Percentiles rank a stretch among this genome's conserved stretches.
Evolutionary conservation across 768 basidiomycete genomes (phyloP).

Genomic region (Amanita phalloides): DNA sequence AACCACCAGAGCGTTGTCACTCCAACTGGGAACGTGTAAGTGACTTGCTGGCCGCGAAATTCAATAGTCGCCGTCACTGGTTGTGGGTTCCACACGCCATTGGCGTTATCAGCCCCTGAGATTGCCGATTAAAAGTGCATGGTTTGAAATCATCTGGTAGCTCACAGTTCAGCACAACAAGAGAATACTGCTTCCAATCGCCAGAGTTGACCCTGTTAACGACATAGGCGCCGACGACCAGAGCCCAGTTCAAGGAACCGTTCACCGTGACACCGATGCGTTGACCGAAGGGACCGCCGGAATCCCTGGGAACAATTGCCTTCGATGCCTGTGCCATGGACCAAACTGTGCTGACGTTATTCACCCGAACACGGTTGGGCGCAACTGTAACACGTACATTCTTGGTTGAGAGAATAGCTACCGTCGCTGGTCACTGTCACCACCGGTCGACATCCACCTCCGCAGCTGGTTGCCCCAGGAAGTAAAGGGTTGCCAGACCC

Average conservation of each 20-base stretch:
- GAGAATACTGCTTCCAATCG: constrained; percentile 56
- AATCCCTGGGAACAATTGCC: constrained; percentile 59
- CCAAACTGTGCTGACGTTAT: constrained; percentile 35
- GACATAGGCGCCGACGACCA: constrained; percentile 55
- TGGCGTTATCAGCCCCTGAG: constrained; percentile 36
- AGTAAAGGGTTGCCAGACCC: constrained; percentile 51
- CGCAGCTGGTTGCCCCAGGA: constrained; percentile 55
- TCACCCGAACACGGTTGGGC: not conserved
- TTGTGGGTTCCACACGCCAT: constrained; percentile 47
- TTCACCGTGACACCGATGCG: constrained; percentile 29
- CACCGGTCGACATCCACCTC: constrained; percentile 55
- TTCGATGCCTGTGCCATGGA: constrained; percentile 69
- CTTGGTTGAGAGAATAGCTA: constrained; percentile 58
- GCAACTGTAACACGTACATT: constrained; percentile 35
- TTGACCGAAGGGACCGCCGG: constrained; percentile 34
- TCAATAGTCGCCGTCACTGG: constrained; percentile 49
- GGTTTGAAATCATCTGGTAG: not conserved
- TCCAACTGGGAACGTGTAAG: constrained; percentile 71
- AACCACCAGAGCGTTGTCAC: constrained; percentile 51
- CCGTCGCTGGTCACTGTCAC: constrained; percentile 58
- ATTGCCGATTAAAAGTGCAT: not conserved
- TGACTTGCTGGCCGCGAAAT: constrained; percentile 56
- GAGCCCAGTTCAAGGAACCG: constrained; percentile 44
- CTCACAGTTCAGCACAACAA: constrained; percentile 67
- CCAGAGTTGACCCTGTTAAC: constrained; percentile 39